phyloP scores from a whole-genome alignment of 805 yeast species.

The Wickerhamomyces alni region DNA sequence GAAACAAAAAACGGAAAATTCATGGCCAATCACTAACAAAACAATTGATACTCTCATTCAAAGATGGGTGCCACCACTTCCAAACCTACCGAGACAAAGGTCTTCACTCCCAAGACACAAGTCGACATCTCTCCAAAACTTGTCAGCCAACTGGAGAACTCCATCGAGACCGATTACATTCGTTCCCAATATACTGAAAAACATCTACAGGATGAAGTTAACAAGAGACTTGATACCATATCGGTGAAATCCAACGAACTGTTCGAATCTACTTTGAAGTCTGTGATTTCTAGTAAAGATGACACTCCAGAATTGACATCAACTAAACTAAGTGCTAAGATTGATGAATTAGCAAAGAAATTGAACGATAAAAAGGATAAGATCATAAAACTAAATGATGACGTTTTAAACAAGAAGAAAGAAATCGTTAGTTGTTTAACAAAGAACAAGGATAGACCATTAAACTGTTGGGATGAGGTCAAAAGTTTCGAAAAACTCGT shows the following conservation, averaged over 20 bases:
- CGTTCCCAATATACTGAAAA: constrained; percentile 65
- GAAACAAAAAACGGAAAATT: neutral
- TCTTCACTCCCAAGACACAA: constrained; percentile 61
- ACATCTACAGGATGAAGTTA: constrained; percentile 60
- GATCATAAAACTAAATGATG: constrained; percentile 30
- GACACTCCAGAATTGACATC: constrained; percentile 27
- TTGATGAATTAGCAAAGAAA: constrained; percentile 30
- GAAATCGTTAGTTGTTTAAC: constrained; percentile 52
- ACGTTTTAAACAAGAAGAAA: constrained; percentile 39
- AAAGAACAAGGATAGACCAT: constrained; percentile 55
- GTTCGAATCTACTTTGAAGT: constrained; percentile 45
- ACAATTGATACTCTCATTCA: too few species aligned
- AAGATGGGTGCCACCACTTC: constrained; percentile 56
- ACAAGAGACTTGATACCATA: constrained; percentile 47
- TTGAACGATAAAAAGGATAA: constrained; percentile 31
- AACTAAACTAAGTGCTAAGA: constrained; percentile 33
- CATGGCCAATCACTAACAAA: too few species aligned
- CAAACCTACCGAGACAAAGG: constrained; percentile 55
- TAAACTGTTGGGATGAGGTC: constrained; percentile 81
- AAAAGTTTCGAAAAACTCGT: constrained; percentile 60
- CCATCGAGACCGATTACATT: constrained; percentile 63
- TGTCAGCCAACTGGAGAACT: constrained; percentile 53
- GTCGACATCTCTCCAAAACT: constrained; percentile 63
- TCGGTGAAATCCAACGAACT: constrained; percentile 45
- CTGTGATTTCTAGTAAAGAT: constrained; percentile 31